phyloP scores from a whole-genome alignment of 352 stramenopile species.

The Globisporangium radiosum region DNA sequence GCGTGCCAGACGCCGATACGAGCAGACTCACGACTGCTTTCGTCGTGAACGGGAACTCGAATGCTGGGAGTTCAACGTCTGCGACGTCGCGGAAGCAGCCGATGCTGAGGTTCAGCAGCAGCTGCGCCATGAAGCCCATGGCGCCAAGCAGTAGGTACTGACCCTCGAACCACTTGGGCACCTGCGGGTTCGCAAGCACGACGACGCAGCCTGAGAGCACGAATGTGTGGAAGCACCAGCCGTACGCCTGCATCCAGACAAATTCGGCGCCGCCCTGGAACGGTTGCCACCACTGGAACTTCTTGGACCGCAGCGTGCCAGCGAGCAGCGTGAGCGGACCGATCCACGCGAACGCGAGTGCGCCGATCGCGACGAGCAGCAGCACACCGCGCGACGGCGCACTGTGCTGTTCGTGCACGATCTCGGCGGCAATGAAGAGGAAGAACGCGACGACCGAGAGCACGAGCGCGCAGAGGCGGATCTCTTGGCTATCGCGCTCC shows the following conservation, averaged over 20 bases:
- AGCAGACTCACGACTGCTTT: conserved; percentile 50
- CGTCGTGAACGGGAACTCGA: conserved; percentile 28
- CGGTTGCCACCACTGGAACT: conserved; percentile 56
- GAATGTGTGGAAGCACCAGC: conserved; percentile 45
- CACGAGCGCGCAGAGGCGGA: conserved; percentile 45
- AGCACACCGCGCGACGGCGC: conserved; percentile 21
- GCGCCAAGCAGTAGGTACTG: conserved; percentile 51
- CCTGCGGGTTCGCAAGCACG: conserved; percentile 31
- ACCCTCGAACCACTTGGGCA: conserved; percentile 38
- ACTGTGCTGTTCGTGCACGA: conserved; percentile 25
- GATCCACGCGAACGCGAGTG: conserved; percentile 50
- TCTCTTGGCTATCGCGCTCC: conserved; percentile 41
- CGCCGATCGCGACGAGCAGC: conserved; percentile 39
- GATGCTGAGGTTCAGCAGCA: conserved; percentile 54
- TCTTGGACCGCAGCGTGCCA: conserved; percentile 28
- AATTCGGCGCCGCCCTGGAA: conserved; percentile 52
- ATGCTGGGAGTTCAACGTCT: conserved; percentile 4
- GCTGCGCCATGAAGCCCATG: conserved; percentile 43
- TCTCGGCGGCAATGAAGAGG: conserved; percentile 50
- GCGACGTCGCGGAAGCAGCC: conserved; percentile 27
- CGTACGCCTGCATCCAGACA: conserved; percentile 59
- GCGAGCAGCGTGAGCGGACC: conserved; percentile 48
- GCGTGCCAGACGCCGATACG: conserved; percentile 28
- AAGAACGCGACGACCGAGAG: conserved; percentile 51
- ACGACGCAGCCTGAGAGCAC: conserved; percentile 35